A percentile compares a stretch with the other conserved stretches of the same genome.
Evolutionary conservation across 2,329 filamentous ascomycete species (phyloP).

Genomic region (Didymella pinodella): DNA sequence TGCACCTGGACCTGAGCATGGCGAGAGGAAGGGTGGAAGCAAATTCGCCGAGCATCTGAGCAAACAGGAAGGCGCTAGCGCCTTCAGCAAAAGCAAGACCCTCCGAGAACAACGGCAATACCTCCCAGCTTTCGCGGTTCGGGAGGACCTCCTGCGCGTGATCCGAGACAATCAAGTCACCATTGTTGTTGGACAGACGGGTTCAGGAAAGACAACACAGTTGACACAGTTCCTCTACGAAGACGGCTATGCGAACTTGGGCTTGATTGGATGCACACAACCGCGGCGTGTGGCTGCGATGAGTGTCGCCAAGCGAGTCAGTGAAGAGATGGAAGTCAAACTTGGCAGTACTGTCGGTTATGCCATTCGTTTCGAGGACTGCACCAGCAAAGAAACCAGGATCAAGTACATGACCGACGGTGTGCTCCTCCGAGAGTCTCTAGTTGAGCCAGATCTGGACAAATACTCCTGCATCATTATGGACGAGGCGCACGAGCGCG

Average conservation of each 20-base stretch:
- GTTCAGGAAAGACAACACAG: conserved; percentile 97
- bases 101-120: conserved; percentile 91
- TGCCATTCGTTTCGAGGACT: conserved; percentile 97
- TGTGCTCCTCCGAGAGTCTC: conserved; percentile 88
- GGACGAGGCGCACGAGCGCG: conserved; percentile 98
- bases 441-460: conserved; percentile 91
- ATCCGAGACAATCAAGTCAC: conserved; percentile 97
- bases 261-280: conserved; percentile 96
- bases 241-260: conserved; percentile 86
- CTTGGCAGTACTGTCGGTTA: conserved; percentile 91
- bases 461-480: conserved; percentile 99
- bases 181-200: conserved; percentile 96
- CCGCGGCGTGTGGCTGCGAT: conserved; percentile 96
- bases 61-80: conserved; percentile 81
- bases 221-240: conserved; percentile 95
- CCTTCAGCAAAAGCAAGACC: conserved; percentile 92
- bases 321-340: conserved; percentile 96
- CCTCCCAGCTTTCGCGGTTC: conserved; percentile 92
- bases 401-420: conserved; percentile 99
- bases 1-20: conserved; percentile 75
- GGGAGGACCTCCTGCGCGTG: conserved; percentile 89
- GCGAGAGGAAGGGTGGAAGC: conserved; percentile 69
- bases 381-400: conserved; percentile 90
- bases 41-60: conserved; percentile 94
- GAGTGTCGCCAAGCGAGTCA: conserved; percentile 98